These are phyloP conservation scores for Allium fistulosum DNA, from an alignment of 106 monocot genomes.

Conservation along the genomic window DNA sequence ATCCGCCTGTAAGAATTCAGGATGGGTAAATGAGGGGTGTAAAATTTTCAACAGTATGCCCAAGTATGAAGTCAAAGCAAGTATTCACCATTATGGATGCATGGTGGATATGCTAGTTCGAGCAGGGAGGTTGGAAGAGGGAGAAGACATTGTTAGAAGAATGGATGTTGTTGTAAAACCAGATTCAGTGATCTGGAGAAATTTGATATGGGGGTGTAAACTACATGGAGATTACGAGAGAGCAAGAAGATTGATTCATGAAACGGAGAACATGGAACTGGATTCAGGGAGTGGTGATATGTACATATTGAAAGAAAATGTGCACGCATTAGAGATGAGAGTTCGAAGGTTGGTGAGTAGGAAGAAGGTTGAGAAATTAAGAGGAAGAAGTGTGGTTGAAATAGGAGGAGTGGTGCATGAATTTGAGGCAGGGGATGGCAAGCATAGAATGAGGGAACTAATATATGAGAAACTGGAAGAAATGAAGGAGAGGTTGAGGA, in stretches of 20 bases:
- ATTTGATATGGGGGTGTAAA: conserved; percentile 36
- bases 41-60: conserved; percentile 27
- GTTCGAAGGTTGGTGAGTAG: conserved; percentile 14
- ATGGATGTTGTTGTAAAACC: conserved; percentile 34
- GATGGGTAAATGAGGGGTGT: conserved; percentile 32
- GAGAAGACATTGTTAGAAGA: conserved; percentile 23
- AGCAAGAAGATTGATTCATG: conserved; percentile 22
- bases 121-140: conserved; percentile 32
- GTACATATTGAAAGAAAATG: conserved; percentile 21
- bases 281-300: conserved; percentile 14
- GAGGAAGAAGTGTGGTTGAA: conserved; percentile 40
- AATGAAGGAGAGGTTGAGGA: conserved; percentile 19
- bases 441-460: conserved; percentile 20
- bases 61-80: conserved; percentile 18
- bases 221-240: conserved; percentile 26
- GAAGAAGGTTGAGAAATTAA: conserved; percentile 17
- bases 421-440: conserved; percentile 32
- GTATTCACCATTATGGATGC: conserved; percentile 57
- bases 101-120: conserved; percentile 48
- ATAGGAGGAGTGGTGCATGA: conserved; percentile 42
- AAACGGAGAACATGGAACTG: conserved; percentile 8
- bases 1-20: conserved; percentile 38
- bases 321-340: conserved; percentile 18
- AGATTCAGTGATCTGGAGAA: conserved; percentile 36
- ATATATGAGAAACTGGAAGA: conserved; percentile 38